phyloP scores from a whole-genome alignment of 2,329 filamentous ascomycete genomes.

The Botrytis cinerea region DNA sequence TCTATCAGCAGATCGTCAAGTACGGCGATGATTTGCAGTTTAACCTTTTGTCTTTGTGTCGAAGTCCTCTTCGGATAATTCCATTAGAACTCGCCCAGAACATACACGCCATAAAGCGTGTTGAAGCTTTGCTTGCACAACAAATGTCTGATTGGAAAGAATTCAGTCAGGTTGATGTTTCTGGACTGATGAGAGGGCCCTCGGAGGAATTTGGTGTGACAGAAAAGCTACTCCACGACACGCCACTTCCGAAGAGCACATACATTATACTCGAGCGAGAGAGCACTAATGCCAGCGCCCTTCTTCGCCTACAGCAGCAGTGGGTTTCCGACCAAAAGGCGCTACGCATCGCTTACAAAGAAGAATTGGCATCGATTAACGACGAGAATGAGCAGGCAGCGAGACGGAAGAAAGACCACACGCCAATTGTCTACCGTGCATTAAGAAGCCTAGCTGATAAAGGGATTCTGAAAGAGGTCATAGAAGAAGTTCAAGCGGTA shows the following conservation, averaged over 20 bases:
- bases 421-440: conserved; percentile 68
- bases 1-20: conserved; percentile 66
- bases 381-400: conserved; percentile 55
- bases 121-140: conserved; percentile 46
- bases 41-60: conserved; percentile 73
- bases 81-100: conserved; percentile 46
- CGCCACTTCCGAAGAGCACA: conserved; percentile 15
- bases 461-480: conserved; percentile 55
- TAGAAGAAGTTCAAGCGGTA: conserved; percentile 27
- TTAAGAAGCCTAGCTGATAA: conserved; percentile 68
- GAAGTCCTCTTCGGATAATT: conserved; percentile 56
- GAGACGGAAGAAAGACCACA: conserved; percentile 66
- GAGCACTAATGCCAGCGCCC: conserved; percentile 32
- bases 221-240: conserved; percentile 28
- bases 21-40: conserved; percentile 71
- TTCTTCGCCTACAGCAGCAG: conserved; percentile 44
- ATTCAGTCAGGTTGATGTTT: conserved; percentile 36
- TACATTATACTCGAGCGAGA: conserved; percentile 27
- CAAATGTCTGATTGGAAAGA: conserved; percentile 48
- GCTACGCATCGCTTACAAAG: conserved; percentile 50
- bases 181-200: conserved; percentile 24
- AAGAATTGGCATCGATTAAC: conserved; percentile 49
- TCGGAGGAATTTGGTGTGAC: conserved; percentile 29
- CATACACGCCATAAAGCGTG: conserved; percentile 45
- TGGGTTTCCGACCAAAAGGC: conserved; percentile 47